A percentile compares a stretch with the other conserved stretches of the same genome.
phyloP scores from a whole-genome alignment of 768 basidiomycete species.

The Tricholoma matsutake region DNA sequence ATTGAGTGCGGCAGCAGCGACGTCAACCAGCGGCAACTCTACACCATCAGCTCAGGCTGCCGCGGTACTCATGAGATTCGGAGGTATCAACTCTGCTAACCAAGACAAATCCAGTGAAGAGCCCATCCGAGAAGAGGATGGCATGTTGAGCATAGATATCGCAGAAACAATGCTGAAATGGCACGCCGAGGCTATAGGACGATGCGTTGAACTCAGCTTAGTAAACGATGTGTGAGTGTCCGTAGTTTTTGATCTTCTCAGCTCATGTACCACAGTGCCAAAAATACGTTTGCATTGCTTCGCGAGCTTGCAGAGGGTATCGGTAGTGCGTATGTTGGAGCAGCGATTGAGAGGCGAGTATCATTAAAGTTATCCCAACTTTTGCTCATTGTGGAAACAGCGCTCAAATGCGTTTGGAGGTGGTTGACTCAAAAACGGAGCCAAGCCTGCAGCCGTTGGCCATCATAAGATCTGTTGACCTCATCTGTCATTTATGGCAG shows the following conservation, averaged over 20 bases:
- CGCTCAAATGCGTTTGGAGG: slow-evolving; percentile 66
- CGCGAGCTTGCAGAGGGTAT: slow-evolving; percentile 86
- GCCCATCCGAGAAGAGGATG: slow-evolving; percentile 76
- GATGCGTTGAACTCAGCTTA: slow-evolving; percentile 87
- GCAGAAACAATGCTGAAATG: slow-evolving; percentile 93
- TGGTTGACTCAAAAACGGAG: slow-evolving; percentile 72
- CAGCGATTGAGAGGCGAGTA: slow-evolving; percentile 87
- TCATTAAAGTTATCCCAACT: background rate
- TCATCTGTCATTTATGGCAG: slow-evolving; percentile 96
- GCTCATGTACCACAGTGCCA: slow-evolving; percentile 52
- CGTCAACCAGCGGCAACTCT: slow-evolving; percentile 53
- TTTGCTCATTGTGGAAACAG: slow-evolving; percentile 35
- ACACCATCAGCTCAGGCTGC: slow-evolving; percentile 83
- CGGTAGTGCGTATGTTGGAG: slow-evolving; percentile 80
- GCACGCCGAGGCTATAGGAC: slow-evolving; percentile 96
- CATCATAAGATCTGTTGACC: slow-evolving; percentile 70
- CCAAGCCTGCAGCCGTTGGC: slow-evolving; percentile 69
- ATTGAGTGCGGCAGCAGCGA: slow-evolving; percentile 71
- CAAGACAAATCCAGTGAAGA: slow-evolving; percentile 63
- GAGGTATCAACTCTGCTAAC: slow-evolving; percentile 62
- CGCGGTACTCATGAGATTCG: slow-evolving; percentile 85
- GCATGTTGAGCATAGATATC: slow-evolving; percentile 65
- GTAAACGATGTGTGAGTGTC: slow-evolving; percentile 76
- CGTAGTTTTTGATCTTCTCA: background rate
- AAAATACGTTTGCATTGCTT: slow-evolving; percentile 81